These are phyloP conservation scores for Cordyceps javanica DNA, from an alignment of 2,329 filamentous ascomycete species.

Conservation along the genomic window DNA sequence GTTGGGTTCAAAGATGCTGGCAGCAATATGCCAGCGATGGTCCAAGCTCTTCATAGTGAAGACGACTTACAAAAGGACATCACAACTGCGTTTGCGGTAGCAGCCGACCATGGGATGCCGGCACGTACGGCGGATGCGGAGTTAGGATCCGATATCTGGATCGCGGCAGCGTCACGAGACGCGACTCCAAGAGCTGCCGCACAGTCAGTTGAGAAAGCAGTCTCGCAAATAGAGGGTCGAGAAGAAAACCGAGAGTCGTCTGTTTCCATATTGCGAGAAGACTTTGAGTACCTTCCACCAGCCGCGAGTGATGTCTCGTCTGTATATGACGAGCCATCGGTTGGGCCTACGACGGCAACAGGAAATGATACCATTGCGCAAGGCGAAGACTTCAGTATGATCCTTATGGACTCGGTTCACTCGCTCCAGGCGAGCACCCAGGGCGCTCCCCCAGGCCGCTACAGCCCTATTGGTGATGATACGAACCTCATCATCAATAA, in stretches of 20 bases:
- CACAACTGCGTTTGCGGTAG: constrained; percentile 14
- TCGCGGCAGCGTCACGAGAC: constrained; percentile 35
- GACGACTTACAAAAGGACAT: constrained; percentile 26
- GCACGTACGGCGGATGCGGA: constrained; percentile 18
- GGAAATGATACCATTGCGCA: constrained; percentile 38
- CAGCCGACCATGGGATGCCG: constrained; percentile 8
- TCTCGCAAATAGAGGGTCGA: not conserved
- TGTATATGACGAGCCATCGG: constrained; percentile 23
- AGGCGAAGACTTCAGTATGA: constrained; percentile 55
- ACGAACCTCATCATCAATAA: constrained; percentile 52
- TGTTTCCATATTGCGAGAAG: constrained; percentile 13
- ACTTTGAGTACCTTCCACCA: constrained; percentile 24
- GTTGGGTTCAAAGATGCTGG: constrained; percentile 20
- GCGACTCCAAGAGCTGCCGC: constrained; percentile 27
- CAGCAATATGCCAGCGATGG: constrained; percentile 13
- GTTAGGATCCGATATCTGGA: constrained; percentile 42
- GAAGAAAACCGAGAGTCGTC: not conserved
- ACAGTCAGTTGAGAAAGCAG: constrained; percentile 13
- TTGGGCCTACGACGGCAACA: constrained; percentile 15
- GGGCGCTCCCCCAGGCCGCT: constrained; percentile 24
- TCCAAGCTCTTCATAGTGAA: constrained; percentile 19
- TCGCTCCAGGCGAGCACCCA: constrained; percentile 40
- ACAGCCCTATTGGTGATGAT: constrained; percentile 47
- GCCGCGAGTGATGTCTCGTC: constrained; percentile 30
- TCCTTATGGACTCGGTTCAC: constrained; percentile 48